A percentile compares a stretch with the other conserved stretches of the same genome.
These are phyloP conservation scores for Apiospora koreana DNA, from an alignment of 2,329 filamentous ascomycete species.

Conservation along the genomic window DNA sequence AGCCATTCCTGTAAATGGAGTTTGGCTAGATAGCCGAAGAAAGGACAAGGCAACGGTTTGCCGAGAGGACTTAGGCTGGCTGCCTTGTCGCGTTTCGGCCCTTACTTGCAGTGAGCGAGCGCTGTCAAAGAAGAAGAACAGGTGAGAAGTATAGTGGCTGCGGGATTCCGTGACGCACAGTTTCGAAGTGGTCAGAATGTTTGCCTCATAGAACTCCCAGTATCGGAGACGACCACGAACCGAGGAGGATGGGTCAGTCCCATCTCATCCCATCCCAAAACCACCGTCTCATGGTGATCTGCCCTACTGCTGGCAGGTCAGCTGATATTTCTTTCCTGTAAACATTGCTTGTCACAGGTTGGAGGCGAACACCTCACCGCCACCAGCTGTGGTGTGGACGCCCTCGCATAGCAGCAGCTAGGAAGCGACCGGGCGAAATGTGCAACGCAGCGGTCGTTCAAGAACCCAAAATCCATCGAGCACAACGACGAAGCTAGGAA, in stretches of 20 bases:
- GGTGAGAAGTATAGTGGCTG: conserved; percentile 25
- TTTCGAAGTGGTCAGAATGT: conserved; percentile 42
- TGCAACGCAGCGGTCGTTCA: conserved; percentile 46
- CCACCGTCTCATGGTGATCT: conserved; percentile 28
- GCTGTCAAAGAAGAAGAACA: conserved; percentile 26
- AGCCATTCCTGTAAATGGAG: conserved; percentile 25
- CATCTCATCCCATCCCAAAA: conserved; percentile 27
- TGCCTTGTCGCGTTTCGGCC: conserved; percentile 27
- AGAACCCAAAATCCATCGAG: conserved; percentile 35
- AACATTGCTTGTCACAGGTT: not conserved
- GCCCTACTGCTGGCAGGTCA: conserved; percentile 4
- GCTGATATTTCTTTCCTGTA: not conserved
- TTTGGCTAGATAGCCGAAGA: conserved; percentile 20
- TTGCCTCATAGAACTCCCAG: conserved; percentile 42
- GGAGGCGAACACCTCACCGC: not conserved
- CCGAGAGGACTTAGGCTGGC: conserved; percentile 21
- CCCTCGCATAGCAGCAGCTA: not conserved
- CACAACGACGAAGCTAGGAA: conserved; percentile 41
- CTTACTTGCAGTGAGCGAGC: conserved; percentile 28
- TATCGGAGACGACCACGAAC: conserved; percentile 39
- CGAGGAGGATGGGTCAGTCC: conserved; percentile 37
- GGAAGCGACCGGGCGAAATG: conserved; percentile 25
- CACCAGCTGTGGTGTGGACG: not conserved
- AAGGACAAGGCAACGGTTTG: conserved; percentile 19
- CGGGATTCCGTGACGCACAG: conserved; percentile 39